Evolutionary conservation across 148 eudicot genomes (phyloP).

Genomic region (Diospyros kaki): DNA sequence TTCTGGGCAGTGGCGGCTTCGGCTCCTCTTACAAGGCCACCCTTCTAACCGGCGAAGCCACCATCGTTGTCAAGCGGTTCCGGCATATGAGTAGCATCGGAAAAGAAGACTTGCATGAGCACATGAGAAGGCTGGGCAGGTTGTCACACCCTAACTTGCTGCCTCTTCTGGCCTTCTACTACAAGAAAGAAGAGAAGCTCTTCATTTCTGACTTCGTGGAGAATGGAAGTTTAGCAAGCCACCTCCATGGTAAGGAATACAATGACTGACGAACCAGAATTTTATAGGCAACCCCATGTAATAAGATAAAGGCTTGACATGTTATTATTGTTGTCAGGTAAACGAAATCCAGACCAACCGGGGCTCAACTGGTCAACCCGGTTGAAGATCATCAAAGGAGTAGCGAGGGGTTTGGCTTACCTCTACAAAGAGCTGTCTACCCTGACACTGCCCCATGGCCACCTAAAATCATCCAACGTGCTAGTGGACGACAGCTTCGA

Average conservation of each 20-base stretch:
- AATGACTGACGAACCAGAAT: too few species aligned
- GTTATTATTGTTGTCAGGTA: slow-evolving; percentile 32
- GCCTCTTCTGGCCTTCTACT: slow-evolving; percentile 76
- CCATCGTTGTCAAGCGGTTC: slow-evolving; percentile 75
- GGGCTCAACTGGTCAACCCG: slow-evolving; percentile 71
- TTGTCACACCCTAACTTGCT: slow-evolving; percentile 67
- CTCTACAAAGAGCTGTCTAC: slow-evolving; percentile 60
- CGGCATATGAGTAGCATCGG: slow-evolving; percentile 72
- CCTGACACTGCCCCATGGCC: slow-evolving; percentile 65
- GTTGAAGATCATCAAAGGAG: slow-evolving; percentile 76
- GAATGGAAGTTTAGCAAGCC: slow-evolving; percentile 87
- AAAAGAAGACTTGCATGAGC: slow-evolving; percentile 64
- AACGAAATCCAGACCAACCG: slow-evolving; percentile 32
- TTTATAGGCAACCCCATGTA: too few species aligned
- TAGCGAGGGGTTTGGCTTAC: slow-evolving; percentile 67
- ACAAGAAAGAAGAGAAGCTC: slow-evolving; percentile 82
- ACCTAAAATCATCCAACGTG: slow-evolving; percentile 86
- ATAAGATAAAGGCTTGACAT: background rate
- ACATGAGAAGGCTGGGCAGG: slow-evolving; percentile 68
- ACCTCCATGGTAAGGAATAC: slow-evolving; percentile 64
- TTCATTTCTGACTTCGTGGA: slow-evolving; percentile 66
- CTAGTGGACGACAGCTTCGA: slow-evolving; percentile 51
- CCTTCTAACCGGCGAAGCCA: slow-evolving; percentile 34
- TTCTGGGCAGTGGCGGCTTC: slow-evolving; percentile 80
- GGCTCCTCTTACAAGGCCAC: slow-evolving; percentile 88